Evolutionary conservation across 2,329 filamentous ascomycete species (phyloP), one percentile per base, ranked within the genome.

Genomic region (Botrytis elliptica): DNA sequence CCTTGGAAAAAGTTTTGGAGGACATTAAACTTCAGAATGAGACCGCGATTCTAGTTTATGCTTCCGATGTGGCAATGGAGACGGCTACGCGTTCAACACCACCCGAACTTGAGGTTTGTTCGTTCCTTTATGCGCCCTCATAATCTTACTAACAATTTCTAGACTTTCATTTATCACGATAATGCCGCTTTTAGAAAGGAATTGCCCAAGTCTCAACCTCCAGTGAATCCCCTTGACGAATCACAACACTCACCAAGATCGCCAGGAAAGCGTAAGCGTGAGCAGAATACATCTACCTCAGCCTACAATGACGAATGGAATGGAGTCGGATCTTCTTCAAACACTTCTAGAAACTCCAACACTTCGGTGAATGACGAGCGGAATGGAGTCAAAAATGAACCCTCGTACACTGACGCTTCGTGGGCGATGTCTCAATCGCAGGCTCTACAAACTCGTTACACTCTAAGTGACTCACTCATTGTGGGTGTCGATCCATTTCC

Each of bases 121-220:
- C 22, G 40, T 38, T 38, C 40, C n/a, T 6, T 33, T 12, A 44
- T 46, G 57, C 29, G 18, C 25, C 36, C n/a, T 44, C 22, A 60
- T 55, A 33, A 66, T 57, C 9, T 40, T 65, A 52, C 74, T 78
- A 72, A 77, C 52, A 63, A 55, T 36, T 75, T 60, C 77, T 82
- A 86, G 79, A 82, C 83, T 46, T 89, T 89, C 77, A 82, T 86
- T 8, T 83, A 83, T 57, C 83, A 83, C 55, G 87, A 89, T 69
- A 89, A 89, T 75, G 84, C 84, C 73, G 82, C 83, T 2, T 89
- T 89, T 79, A 83, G 83, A 29, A 83, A 84, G 68, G 87, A 89
- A 76, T 81, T 88, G 25, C n/a, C 66, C n/a, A 57, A 29, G 52
- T 12, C 52, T 6, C 52, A 57, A 33, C 52, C 52, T 57, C 7